A percentile compares a stretch with the other conserved stretches of the same genome.
Conservation (phyloP, 1,284 basidiomycete species). For the Rhodotorula sp. region DNA sequence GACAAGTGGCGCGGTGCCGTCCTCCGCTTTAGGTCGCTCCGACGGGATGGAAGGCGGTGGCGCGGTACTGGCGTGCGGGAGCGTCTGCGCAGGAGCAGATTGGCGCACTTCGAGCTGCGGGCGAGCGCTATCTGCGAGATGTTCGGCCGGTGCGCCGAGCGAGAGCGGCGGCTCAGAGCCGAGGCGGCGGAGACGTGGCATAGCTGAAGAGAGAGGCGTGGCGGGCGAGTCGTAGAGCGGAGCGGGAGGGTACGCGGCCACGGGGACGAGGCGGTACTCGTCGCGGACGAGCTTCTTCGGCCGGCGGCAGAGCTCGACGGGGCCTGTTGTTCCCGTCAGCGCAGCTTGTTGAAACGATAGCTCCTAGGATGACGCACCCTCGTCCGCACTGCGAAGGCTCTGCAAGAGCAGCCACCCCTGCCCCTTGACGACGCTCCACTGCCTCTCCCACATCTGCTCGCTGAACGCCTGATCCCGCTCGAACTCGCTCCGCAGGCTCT, state of each 20-base stretch:
- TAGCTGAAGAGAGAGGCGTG: neutral
- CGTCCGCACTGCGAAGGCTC: conserved; percentile 69
- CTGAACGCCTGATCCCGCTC: conserved; percentile 70
- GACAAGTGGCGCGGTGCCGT: neutral
- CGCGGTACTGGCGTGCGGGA: neutral
- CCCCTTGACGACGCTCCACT: conserved; percentile 86
- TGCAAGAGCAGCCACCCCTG: conserved; percentile 89
- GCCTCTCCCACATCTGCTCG: conserved; percentile 60
- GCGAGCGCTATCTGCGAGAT: neutral
- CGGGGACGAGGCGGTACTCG: conserved; percentile 74
- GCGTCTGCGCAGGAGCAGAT: neutral
- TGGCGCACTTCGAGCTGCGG: neutral
- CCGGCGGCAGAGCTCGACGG: conserved; percentile 76
- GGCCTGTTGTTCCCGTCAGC: conserved; percentile 57
- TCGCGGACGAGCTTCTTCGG: conserved; percentile 78
- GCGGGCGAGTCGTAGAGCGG: conserved; percentile 52
- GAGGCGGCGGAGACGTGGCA: too few relatives aligned
- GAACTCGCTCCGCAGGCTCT: conserved; percentile 63
- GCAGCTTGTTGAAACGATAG: too few relatives aligned
- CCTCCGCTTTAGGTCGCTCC: too few relatives aligned
- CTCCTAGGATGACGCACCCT: conserved; percentile 47
- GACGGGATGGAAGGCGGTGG: too few relatives aligned
- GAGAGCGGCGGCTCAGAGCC: neutral
- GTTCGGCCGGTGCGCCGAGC: neutral
- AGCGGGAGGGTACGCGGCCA: conserved; percentile 48